Percentiles rank a stretch among this genome's conserved stretches.
phyloP scores from a whole-genome alignment of 371 early-diverging fungal species.

The Mortierella sp. region DNA sequence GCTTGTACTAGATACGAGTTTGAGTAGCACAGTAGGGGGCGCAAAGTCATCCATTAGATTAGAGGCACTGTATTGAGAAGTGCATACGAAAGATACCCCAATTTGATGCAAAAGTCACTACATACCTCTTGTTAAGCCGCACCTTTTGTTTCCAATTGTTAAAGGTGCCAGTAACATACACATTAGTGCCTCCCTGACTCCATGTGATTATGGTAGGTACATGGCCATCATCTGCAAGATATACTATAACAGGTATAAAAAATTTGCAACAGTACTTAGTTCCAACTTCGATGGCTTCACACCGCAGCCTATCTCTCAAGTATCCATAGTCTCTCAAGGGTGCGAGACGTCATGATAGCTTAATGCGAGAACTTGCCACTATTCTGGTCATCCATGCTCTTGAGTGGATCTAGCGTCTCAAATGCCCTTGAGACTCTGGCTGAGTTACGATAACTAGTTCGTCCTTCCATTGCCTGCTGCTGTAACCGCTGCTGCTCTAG shows the following conservation, averaged over 20 bases:
- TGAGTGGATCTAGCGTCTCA: conserved; percentile 50
- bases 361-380: conserved; percentile 23
- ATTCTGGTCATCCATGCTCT: conserved; percentile 29
- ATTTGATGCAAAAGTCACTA: neutral
- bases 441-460: conserved; percentile 54
- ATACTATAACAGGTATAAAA: conserved; percentile 1
- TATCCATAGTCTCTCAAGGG: neutral
- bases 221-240: conserved; percentile 42
- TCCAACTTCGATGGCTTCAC: no score
- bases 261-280: no score
- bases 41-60: neutral
- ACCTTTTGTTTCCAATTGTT: conserved; percentile 97
- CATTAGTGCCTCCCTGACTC: conserved; percentile 89
- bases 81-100: neutral
- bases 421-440: conserved; percentile 53
- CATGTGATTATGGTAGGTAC: conserved; percentile 91
- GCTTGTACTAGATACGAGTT: conserved; percentile 59
- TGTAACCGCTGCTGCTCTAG: conserved; percentile 40
- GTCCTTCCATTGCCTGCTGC: conserved; percentile 24
- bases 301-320: neutral
- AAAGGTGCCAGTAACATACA: conserved; percentile 97
- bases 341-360: neutral
- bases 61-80: neutral
- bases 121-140: conserved; percentile 81
- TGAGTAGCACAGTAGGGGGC: neutral